A percentile compares a stretch with the other conserved stretches of the same genome.
These are phyloP conservation scores for Glycyrrhiza uralensis DNA, from an alignment of 306 rosid genomes.

Conservation along the genomic window DNA sequence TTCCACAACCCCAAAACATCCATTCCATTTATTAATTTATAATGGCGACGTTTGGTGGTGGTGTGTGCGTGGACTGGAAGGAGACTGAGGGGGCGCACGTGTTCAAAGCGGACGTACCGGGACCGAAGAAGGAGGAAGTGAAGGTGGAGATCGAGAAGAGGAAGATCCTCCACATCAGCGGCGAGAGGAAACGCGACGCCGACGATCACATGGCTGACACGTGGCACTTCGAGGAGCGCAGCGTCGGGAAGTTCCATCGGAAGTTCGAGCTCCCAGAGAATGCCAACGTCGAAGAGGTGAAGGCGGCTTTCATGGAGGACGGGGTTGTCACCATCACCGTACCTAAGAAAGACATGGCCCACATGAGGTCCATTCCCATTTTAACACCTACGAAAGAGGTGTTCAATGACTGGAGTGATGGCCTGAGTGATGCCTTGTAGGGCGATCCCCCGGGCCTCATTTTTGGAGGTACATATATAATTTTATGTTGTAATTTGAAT, in stretches of 20 bases:
- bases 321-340: conserved; percentile 36
- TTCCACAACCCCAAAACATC: too few species aligned
- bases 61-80: conserved; percentile 34
- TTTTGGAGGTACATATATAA: too few species aligned
- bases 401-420: too few species aligned
- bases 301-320: conserved; percentile 28
- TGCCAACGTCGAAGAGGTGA: conserved; percentile 26
- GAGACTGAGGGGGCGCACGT: conserved; percentile 37
- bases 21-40: too few species aligned
- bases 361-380: too few species aligned
- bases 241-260: conserved; percentile 28
- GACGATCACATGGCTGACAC: conserved; percentile 28
- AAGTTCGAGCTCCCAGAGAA: conserved; percentile 37
- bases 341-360: too few species aligned
- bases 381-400: too few species aligned
- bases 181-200: conserved; percentile 29
- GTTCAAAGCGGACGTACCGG: conserved; percentile 30
- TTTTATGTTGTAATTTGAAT: too few species aligned
- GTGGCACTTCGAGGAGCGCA: conserved; percentile 34
- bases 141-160: conserved; percentile 35
- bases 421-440: too few species aligned
- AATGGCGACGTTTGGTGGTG: conserved; percentile 1
- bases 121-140: conserved; percentile 37
- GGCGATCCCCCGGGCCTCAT: too few species aligned
- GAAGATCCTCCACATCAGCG: conserved; percentile 29